Percentiles rank a stretch among this genome's conserved stretches.
Evolutionary conservation across 345 rosid genomes (phyloP).

Genomic region (Eucalyptus brandiana): DNA sequence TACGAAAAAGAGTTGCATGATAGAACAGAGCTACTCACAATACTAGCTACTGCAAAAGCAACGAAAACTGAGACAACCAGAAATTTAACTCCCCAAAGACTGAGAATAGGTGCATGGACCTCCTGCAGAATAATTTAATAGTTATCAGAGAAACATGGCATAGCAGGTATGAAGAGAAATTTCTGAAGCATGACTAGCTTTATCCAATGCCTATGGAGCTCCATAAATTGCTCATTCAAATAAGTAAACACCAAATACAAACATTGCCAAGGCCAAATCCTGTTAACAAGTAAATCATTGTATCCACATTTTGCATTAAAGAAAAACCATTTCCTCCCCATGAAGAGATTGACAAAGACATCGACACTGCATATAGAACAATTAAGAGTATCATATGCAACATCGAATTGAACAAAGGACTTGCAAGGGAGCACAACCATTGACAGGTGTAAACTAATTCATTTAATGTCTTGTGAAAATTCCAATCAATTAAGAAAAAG

Average conservation of each 20-base stretch:
- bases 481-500: neutral
- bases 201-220: neutral
- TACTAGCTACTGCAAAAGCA: conserved; percentile 71
- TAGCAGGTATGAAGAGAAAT: neutral
- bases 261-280: neutral
- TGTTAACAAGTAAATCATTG: neutral
- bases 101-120: conserved; percentile 77
- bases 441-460: neutral
- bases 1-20: neutral
- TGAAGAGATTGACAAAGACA: neutral
- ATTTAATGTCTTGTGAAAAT: neutral
- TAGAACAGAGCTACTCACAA: conserved; percentile 41
- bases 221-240: neutral
- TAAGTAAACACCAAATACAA: neutral
- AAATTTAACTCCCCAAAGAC: conserved; percentile 75
- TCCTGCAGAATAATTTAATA: conserved; percentile 25
- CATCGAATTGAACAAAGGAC: neutral
- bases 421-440: neutral
- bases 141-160: neutral
- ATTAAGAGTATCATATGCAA: neutral
- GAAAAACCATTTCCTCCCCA: neutral
- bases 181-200: neutral
- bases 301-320: neutral
- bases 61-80: conserved; percentile 58
- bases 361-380: neutral